Percentiles rank a stretch among this genome's conserved stretches.
Conservation (phyloP, 2,329 filamentous ascomycete genomes). For the Gaeumannomyces sp. region DNA sequence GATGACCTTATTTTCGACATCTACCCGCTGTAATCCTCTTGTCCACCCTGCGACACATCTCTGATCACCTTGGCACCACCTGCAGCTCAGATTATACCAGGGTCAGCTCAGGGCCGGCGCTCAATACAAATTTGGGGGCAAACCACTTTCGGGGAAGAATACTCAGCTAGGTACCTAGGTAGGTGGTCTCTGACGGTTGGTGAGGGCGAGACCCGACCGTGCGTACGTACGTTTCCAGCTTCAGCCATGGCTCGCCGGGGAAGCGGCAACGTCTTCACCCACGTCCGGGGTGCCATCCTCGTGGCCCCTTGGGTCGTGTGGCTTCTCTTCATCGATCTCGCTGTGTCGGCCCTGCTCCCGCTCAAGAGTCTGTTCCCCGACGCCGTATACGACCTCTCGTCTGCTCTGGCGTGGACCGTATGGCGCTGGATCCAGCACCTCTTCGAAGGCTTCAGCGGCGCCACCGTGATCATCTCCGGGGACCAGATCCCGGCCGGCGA, state of each 20-base stretch:
- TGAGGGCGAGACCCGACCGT: neutral
- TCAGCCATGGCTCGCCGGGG: slow-evolving; percentile 2
- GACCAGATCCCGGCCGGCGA: slow-evolving; percentile 45
- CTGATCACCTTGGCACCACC: too few species aligned
- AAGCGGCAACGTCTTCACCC: slow-evolving; percentile 21
- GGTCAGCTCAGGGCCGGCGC: too few species aligned
- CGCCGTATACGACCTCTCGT: slow-evolving; percentile 47
- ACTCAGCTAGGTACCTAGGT: too few species aligned
- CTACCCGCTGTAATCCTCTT: too few species aligned
- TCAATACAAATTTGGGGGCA: too few species aligned
- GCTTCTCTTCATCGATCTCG: slow-evolving; percentile 44
- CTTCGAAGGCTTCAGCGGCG: slow-evolving; percentile 48
- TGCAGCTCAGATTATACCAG: too few species aligned
- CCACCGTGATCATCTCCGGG: slow-evolving; percentile 46
- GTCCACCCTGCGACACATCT: too few species aligned
- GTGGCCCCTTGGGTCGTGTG: slow-evolving; percentile 46
- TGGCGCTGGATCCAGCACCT: slow-evolving; percentile 53
- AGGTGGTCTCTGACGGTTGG: neutral
- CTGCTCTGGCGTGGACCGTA: slow-evolving; percentile 44
- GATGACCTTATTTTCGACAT: too few species aligned
- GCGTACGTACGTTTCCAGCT: neutral
- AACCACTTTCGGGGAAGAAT: too few species aligned
- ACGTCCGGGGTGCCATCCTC: slow-evolving; percentile 37
- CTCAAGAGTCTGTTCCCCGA: slow-evolving; percentile 41
- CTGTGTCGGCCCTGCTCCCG: slow-evolving; percentile 42